Conservation (phyloP, 148 eudicot species). For the Salicornia ramosissima region DNA sequence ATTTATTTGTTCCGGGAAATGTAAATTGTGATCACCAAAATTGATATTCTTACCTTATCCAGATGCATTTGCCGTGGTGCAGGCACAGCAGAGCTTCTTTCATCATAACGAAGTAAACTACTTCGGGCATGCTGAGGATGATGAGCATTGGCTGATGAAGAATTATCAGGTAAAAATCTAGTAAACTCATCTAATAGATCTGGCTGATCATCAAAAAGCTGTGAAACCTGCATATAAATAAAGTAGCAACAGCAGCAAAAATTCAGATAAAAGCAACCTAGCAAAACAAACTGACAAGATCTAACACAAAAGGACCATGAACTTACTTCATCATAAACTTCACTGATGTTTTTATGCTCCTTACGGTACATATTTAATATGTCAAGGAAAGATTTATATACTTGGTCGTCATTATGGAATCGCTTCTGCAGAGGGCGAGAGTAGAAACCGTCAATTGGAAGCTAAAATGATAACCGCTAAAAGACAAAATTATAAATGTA, state of each 20-base stretch:
- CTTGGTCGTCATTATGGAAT: constrained; percentile 84
- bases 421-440: constrained; percentile 50
- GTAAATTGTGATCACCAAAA: too few species aligned
- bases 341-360: constrained; percentile 80
- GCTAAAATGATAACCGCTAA: background rate
- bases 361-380: constrained; percentile 89
- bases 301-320: background rate
- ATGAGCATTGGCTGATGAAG: constrained; percentile 50
- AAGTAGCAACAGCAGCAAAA: background rate
- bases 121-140: constrained; percentile 49
- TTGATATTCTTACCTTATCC: constrained; percentile 52
- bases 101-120: constrained; percentile 47
- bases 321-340: constrained; percentile 88
- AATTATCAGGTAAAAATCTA: constrained; percentile 87
- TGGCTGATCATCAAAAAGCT: constrained; percentile 70
- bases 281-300: constrained; percentile 10
- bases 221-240: constrained; percentile 50
- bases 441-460: background rate
- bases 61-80: constrained; percentile 43
- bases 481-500: background rate
- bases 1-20: too few species aligned
- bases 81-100: constrained; percentile 56
- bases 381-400: constrained; percentile 88
- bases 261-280: background rate
- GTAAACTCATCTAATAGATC: constrained; percentile 93